A percentile compares a stretch with the other conserved stretches of the same genome.
Conservation (phyloP, 805 yeast genomes). For the Yamadazyma nakazawae region DNA sequence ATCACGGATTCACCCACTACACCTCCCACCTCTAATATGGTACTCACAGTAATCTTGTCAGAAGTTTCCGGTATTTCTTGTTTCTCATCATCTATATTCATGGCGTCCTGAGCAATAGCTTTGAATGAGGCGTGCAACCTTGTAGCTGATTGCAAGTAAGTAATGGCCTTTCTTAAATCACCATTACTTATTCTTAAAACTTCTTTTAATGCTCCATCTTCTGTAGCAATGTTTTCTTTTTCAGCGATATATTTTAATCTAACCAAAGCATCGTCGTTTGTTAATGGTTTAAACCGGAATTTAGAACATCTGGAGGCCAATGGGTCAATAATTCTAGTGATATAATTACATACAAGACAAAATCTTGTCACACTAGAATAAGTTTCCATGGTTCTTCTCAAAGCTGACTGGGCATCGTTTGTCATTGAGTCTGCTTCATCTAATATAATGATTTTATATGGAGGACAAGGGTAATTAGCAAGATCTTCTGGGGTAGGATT, state of each 20-base stretch:
- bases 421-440: constrained; percentile 99
- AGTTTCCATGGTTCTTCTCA: constrained; percentile 83
- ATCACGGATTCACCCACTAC: constrained; percentile 55
- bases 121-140: constrained; percentile 9
- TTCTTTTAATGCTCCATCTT: constrained; percentile 53
- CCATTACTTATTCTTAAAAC: constrained; percentile 78
- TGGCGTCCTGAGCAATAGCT: constrained; percentile 2
- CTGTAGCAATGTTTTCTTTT: constrained; percentile 29
- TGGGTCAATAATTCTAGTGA: constrained; percentile 95
- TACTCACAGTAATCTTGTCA: constrained; percentile 37
- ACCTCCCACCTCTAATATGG: constrained; percentile 74
- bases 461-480: constrained; percentile 88
- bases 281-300: constrained; percentile 82
- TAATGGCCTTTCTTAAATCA: constrained; percentile 90
- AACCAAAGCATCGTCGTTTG: constrained; percentile 62
- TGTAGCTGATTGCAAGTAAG: constrained; percentile 81
- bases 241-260: constrained; percentile 64
- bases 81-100: constrained; percentile 22
- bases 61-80: constrained; percentile 10
- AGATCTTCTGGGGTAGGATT: constrained; percentile 70
- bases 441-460: constrained; percentile 85
- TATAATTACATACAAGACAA: constrained; percentile 93
- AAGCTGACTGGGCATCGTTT: constrained; percentile 91
- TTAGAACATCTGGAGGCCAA: constrained; percentile 95
- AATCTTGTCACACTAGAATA: constrained; percentile 86